Percentiles rank a stretch among this genome's conserved stretches.
phyloP scores from a whole-genome alignment of 306 rosid species.

The Sicyos baderoa region DNA sequence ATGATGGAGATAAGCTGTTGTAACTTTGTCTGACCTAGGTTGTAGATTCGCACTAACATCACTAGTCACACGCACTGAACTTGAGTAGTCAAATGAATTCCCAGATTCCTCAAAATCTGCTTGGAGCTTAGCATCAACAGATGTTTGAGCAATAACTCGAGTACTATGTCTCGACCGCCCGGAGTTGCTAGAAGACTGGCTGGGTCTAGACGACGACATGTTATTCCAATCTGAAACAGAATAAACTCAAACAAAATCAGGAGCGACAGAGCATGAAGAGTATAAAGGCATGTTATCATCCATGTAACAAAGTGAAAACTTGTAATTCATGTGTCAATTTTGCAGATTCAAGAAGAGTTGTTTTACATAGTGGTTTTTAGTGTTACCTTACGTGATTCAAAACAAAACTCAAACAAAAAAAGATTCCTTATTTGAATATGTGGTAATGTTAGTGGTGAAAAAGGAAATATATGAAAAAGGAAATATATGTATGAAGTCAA shows the following conservation, averaged over 20 bases:
- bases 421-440: neutral
- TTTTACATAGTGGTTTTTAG: neutral
- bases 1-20: constrained; percentile 79
- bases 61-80: constrained; percentile 50
- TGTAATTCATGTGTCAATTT: neutral
- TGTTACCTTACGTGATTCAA: neutral
- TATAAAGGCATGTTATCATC: neutral
- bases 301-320: neutral
- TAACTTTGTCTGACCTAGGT: constrained; percentile 67
- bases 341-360: neutral
- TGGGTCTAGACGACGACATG: constrained; percentile 81
- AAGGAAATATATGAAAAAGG: neutral
- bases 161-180: constrained; percentile 72
- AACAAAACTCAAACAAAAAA: neutral
- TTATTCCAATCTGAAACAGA: constrained; percentile 29
- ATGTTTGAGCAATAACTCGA: constrained; percentile 73
- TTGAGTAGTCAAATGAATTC: constrained; percentile 80
- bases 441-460: neutral
- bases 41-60: constrained; percentile 37
- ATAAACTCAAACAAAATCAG: neutral
- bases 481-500: neutral
- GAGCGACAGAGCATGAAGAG: neutral
- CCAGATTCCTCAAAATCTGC: constrained; percentile 84
- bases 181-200: constrained; percentile 69
- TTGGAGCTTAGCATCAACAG: constrained; percentile 84